Conservation (phyloP, 208 protist genomes). For the Endotrypanum monterogeii region DNA sequence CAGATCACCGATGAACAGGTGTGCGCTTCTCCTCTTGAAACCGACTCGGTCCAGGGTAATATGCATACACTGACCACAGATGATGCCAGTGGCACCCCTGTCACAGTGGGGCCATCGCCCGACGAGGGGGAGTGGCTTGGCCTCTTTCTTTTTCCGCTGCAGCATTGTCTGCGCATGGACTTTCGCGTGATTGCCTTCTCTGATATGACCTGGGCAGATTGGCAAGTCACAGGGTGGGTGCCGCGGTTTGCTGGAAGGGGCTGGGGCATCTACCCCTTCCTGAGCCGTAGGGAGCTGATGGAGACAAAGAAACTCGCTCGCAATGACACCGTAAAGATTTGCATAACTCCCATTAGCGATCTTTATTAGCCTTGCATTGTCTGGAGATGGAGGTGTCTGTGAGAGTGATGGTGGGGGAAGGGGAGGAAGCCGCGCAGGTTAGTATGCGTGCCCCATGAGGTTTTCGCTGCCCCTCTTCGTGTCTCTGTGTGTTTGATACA, state of each 20-base stretch:
- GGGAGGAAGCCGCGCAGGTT: background rate
- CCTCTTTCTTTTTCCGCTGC: constrained; percentile 61
- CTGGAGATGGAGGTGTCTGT: background rate
- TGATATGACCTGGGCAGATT: constrained; percentile 68
- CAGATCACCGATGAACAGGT: background rate
- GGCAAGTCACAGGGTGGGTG: constrained; percentile 62
- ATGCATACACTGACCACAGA: background rate
- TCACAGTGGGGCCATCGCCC: background rate
- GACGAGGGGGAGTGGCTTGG: constrained; percentile 51
- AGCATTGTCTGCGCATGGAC: constrained; percentile 63
- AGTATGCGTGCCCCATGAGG: background rate
- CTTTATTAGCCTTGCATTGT: constrained; percentile 47
- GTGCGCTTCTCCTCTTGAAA: constrained; percentile 9
- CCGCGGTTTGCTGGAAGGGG: constrained; percentile 55
- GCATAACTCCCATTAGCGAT: constrained; percentile 64
- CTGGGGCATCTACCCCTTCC: constrained; percentile 72
- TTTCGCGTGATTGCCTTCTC: constrained; percentile 78
- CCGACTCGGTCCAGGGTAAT: background rate
- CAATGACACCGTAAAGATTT: constrained; percentile 76
- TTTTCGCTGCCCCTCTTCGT: background rate
- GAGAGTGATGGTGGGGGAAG: background rate
- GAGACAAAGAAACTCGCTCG: constrained; percentile 62
- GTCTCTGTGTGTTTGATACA: background rate
- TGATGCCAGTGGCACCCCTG: background rate
- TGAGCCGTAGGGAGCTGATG: constrained; percentile 68